Evolutionary conservation across 495 filamentous ascomycete genomes (phyloP).

Genomic region (Xylaria grammica): DNA sequence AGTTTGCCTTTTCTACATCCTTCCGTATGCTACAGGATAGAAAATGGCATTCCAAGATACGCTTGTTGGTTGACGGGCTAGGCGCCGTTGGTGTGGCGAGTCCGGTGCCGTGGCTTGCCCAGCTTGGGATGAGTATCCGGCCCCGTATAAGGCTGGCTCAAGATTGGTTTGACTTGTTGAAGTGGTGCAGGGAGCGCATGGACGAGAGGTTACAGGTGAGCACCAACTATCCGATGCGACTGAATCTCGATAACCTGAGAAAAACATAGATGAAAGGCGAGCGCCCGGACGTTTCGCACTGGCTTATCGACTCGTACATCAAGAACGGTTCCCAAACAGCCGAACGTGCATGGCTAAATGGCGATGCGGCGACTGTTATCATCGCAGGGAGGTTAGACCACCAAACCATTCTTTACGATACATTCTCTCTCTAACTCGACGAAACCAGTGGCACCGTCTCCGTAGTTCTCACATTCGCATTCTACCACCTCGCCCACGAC

Average conservation of each 20-base stretch:
- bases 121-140: slow-evolving; percentile 35
- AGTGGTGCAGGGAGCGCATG: slow-evolving; percentile 44
- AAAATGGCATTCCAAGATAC: slow-evolving; percentile 40
- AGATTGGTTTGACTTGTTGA: slow-evolving; percentile 40
- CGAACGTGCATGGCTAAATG: slow-evolving; percentile 36
- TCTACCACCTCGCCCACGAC: slow-evolving; percentile 48
- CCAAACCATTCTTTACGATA: not conserved
- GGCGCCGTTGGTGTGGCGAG: slow-evolving; percentile 40
- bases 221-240: not conserved
- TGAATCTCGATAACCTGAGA: not conserved
- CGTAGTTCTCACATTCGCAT: slow-evolving; percentile 41
- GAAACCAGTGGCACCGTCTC: slow-evolving; percentile 44
- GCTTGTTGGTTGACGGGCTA: slow-evolving; percentile 38
- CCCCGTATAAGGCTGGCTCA: slow-evolving; percentile 35
- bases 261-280: slow-evolving; percentile 29
- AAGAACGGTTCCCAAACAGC: slow-evolving; percentile 30
- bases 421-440: not conserved
- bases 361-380: slow-evolving; percentile 43
- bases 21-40: slow-evolving; percentile 48
- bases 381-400: slow-evolving; percentile 49
- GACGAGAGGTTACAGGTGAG: slow-evolving; percentile 35
- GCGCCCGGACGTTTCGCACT: slow-evolving; percentile 36
- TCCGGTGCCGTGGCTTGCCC: slow-evolving; percentile 46
- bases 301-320: slow-evolving; percentile 40
- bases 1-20: slow-evolving; percentile 45